phyloP scores from a whole-genome alignment of 2,329 filamentous ascomycete species.

The Pseudocercospora fuligena region DNA sequence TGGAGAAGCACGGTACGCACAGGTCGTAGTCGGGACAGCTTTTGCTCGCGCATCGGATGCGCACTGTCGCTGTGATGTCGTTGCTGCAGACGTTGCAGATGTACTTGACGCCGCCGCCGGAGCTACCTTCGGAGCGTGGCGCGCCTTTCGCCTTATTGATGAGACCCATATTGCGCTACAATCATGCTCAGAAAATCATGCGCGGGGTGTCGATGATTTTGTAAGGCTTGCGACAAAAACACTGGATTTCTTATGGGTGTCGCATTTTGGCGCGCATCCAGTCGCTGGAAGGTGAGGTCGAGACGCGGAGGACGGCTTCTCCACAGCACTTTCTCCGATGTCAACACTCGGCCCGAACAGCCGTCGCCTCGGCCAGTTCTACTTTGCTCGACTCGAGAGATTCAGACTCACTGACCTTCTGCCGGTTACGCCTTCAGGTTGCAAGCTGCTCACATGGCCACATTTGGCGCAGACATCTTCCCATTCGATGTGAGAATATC shows the following conservation, averaged over 20 bases:
- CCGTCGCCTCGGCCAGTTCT: not conserved
- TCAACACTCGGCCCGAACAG: not conserved
- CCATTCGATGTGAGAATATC: no score
- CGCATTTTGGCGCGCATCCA: not conserved
- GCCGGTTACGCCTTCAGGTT: no score
- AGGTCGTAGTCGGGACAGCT: slow-evolving; percentile 93
- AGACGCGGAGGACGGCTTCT: not conserved
- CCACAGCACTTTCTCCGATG: not conserved
- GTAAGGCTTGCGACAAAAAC: not conserved
- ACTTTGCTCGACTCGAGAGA: no score
- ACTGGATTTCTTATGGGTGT: not conserved
- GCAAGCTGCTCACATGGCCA: no score
- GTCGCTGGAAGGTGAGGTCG: not conserved
- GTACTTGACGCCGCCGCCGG: slow-evolving; percentile 69
- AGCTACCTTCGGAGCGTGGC: slow-evolving; percentile 31
- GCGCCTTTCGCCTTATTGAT: slow-evolving; percentile 43
- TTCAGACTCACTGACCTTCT: no score
- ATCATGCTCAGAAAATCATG: not conserved
- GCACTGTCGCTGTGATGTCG: slow-evolving; percentile 96
- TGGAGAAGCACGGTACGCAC: slow-evolving; percentile 91
- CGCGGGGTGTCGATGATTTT: not conserved
- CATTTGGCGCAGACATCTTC: no score
- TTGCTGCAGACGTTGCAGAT: slow-evolving; percentile 96
- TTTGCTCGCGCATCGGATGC: slow-evolving; percentile 85
- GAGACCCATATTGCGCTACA: slow-evolving; percentile 36